Conservation (phyloP, 2,329 filamentous ascomycete species). For the Botrytis tulipae region DNA sequence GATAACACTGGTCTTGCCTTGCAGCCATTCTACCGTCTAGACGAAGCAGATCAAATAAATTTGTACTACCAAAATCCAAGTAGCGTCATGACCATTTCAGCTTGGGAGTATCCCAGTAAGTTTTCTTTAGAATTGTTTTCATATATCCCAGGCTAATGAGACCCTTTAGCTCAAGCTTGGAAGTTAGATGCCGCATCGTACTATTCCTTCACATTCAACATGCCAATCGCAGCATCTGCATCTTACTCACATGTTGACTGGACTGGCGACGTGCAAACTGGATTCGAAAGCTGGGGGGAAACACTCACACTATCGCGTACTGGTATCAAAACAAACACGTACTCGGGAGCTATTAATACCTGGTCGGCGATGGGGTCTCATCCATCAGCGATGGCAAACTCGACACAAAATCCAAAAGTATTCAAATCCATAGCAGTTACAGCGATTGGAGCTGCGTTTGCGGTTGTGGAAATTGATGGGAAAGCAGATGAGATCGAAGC, state of each 20-base stretch:
- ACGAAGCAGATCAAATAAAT: slow-evolving; percentile 24
- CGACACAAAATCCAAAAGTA: slow-evolving; percentile 12
- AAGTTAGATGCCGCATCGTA: not conserved
- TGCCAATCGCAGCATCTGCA: slow-evolving; percentile 7
- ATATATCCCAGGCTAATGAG: not conserved
- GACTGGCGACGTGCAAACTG: not conserved
- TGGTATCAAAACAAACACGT: slow-evolving; percentile 5
- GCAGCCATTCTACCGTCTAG: slow-evolving; percentile 21
- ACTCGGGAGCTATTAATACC: not conserved
- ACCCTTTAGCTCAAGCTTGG: not conserved
- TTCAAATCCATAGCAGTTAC: slow-evolving; percentile 23
- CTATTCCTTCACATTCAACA: not conserved
- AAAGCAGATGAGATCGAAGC: not conserved
- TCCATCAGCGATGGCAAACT: slow-evolving; percentile 24
- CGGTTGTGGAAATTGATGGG: slow-evolving; percentile 15
- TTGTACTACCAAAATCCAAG: slow-evolving; percentile 21
- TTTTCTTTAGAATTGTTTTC: not conserved
- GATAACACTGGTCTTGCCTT: slow-evolving; percentile 24
- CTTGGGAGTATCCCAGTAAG: slow-evolving; percentile 6
- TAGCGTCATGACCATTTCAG: slow-evolving; percentile 21
- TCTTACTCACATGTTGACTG: not conserved
- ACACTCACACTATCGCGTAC: not conserved
- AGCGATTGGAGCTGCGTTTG: slow-evolving; percentile 23
- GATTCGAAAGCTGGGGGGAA: slow-evolving; percentile 10
- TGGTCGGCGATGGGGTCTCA: slow-evolving; percentile 14